Evolutionary conservation across 1,284 basidiomycete species (phyloP), one percentile per base, ranked within the genome.

Genomic region (Coriolopsis trogii): DNA sequence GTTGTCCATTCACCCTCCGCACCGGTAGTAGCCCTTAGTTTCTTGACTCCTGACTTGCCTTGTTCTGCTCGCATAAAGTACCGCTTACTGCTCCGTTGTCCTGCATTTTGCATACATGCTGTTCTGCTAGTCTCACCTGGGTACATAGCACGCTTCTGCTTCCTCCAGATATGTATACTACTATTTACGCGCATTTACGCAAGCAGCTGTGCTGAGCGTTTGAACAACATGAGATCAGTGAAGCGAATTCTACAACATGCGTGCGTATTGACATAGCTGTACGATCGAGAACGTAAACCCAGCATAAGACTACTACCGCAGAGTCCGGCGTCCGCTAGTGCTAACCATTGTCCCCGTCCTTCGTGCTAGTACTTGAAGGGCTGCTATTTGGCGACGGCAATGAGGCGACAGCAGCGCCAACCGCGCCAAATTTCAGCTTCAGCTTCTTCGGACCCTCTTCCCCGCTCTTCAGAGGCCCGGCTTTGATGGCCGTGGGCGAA

Each of bases 401-500:
- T 8, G 73, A 69, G 25, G 66, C 73, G n/a, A 74, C 69, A 12
- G 71, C 69, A 39, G 76, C 62, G 43, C 73, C 73, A n/a, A 74
- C 69, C 12, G 75, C 69, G 23, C 82, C 81, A 52, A 90, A 75
- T 70, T 82, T 89, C 52, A 92, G 73, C 71, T 89, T 90, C 63
- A 92, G 80, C 71, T 89, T 89, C 73, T 86, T 89, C 31, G 84
- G 82, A 49, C 82, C 84, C 50, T 86, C 85, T 63, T 87, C 84
- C 8, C 77, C 76, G 12, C 71, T 68, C 68, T 83, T 82, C 45
- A 45, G n/a, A 51, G 46, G 37, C 48, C 47, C 18, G 46, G 54
- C 54, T 63, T 61, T 9, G 46, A 21, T 3, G 44, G 51, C 23
- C 50, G 36, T 9, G 52, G 38, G n/a, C n/a, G n/a, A n/a, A n/a